phyloP scores from a whole-genome alignment of 352 stramenopile genomes.

The Phytopythium ostracodes region DNA sequence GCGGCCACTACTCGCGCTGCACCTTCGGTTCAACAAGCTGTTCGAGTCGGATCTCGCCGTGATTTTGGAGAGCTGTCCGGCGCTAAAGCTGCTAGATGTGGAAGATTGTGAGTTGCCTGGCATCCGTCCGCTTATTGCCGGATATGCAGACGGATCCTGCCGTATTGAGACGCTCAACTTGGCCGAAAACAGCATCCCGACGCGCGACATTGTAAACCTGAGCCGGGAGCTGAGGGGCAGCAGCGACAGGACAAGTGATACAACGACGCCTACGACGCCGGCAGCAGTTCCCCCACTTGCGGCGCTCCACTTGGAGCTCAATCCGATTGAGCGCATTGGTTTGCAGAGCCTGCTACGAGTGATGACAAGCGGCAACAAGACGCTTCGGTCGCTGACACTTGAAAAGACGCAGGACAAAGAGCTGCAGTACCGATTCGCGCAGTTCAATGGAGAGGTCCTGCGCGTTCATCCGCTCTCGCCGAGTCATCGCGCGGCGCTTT shows the following conservation, averaged over 20 bases:
- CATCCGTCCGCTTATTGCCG: conserved; percentile 24
- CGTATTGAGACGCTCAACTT: conserved; percentile 28
- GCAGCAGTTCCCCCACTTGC: background rate
- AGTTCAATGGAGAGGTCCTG: conserved; percentile 23
- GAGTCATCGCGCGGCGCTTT: conserved; percentile 20
- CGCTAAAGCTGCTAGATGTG: conserved; percentile 30
- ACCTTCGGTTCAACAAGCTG: conserved; percentile 28
- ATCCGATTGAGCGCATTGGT: conserved; percentile 19
- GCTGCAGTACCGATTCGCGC: conserved; percentile 16
- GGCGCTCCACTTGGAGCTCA: conserved; percentile 31
- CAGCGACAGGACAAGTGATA: background rate
- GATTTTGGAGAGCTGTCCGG: conserved; percentile 31
- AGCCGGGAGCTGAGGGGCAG: conserved; percentile 15
- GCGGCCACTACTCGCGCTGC: conserved; percentile 19
- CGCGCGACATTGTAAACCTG: conserved; percentile 21
- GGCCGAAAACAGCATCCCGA: conserved; percentile 30
- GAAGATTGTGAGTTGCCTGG: conserved; percentile 30
- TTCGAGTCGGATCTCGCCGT: conserved; percentile 11
- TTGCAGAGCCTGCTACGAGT: conserved; percentile 17
- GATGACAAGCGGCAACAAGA: conserved; percentile 15
- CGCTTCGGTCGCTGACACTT: conserved; percentile 27
- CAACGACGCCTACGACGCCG: background rate
- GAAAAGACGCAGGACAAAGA: conserved; percentile 14
- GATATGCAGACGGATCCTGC: conserved; percentile 17
- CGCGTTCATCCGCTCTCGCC: conserved; percentile 14